Conservation (phyloP, 169 alveolate species). For the Babesia bigemina region DNA sequence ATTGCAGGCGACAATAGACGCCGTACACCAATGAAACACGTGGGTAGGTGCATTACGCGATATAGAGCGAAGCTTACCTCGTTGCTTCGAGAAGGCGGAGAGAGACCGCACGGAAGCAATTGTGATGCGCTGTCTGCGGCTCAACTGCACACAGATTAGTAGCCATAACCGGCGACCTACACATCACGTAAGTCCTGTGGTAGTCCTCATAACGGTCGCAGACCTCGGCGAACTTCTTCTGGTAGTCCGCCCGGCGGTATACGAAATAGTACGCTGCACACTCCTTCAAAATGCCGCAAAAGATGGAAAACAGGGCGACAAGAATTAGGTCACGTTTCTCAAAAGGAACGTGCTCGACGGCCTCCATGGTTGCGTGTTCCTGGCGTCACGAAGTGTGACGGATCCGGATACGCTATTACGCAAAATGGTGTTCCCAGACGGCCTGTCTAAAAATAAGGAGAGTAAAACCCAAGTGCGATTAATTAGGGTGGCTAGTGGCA, state of each 20-base stretch:
- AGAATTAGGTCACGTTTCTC: constrained; percentile 46
- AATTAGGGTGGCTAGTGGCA: too few species aligned
- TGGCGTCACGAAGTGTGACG: neutral
- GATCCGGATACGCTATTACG: too few species aligned
- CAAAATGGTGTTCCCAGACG: too few species aligned
- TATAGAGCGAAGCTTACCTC: neutral
- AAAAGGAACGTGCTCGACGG: constrained; percentile 18
- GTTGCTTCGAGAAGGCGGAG: constrained; percentile 2
- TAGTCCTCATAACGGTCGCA: constrained; percentile 46
- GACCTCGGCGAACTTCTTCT: constrained; percentile 24
- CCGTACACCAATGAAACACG: too few species aligned
- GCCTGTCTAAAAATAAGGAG: too few species aligned
- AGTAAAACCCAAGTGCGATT: too few species aligned
- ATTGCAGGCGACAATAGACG: too few species aligned
- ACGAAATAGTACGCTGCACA: constrained; percentile 25
- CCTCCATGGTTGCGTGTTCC: neutral
- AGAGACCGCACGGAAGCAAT: neutral
- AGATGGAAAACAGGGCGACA: constrained; percentile 30
- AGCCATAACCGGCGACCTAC: constrained; percentile 9
- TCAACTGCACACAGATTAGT: constrained; percentile 4
- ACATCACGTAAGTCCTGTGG: constrained; percentile 33
- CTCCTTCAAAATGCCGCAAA: constrained; percentile 46
- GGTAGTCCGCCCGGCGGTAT: constrained; percentile 50
- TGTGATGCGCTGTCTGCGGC: constrained; percentile 6
- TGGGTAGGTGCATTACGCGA: too few species aligned